phyloP scores from a whole-genome alignment of 2,329 filamentous ascomycete genomes.

The Monilinia fructigena region DNA sequence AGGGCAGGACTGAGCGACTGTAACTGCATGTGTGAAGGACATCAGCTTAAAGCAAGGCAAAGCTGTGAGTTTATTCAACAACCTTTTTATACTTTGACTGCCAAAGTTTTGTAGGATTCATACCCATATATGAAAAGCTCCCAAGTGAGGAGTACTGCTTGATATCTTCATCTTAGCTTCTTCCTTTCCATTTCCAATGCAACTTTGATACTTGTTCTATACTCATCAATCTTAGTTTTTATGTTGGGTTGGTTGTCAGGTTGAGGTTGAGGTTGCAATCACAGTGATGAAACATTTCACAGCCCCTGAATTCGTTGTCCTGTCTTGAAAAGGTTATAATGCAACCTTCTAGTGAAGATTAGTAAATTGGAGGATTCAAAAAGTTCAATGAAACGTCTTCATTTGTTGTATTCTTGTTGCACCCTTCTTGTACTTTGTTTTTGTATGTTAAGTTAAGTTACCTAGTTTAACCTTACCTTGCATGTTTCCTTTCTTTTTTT shows the following conservation, averaged over 20 bases:
- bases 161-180: neutral
- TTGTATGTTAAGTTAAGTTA: neutral
- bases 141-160: neutral
- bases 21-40: neutral
- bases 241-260: neutral
- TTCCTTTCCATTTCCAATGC: neutral
- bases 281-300: neutral
- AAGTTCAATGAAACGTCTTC: too few species aligned
- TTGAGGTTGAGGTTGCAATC: neutral
- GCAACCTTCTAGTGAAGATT: neutral
- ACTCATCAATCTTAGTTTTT: neutral
- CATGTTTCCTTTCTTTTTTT: neutral
- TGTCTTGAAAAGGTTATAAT: constrained; percentile 2
- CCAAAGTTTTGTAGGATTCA: too few species aligned
- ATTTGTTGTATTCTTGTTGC: too few species aligned
- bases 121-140: too few species aligned
- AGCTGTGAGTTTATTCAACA: neutral
- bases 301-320: constrained; percentile 1
- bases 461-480: too few species aligned
- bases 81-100: neutral
- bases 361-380: neutral
- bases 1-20: neutral
- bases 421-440: neutral
- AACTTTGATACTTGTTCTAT: neutral
- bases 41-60: too few species aligned